A percentile compares a stretch with the other conserved stretches of the same genome.
Conservation (phyloP, 1,284 basidiomycete genomes). For the Tranzscheliella williamsii region DNA sequence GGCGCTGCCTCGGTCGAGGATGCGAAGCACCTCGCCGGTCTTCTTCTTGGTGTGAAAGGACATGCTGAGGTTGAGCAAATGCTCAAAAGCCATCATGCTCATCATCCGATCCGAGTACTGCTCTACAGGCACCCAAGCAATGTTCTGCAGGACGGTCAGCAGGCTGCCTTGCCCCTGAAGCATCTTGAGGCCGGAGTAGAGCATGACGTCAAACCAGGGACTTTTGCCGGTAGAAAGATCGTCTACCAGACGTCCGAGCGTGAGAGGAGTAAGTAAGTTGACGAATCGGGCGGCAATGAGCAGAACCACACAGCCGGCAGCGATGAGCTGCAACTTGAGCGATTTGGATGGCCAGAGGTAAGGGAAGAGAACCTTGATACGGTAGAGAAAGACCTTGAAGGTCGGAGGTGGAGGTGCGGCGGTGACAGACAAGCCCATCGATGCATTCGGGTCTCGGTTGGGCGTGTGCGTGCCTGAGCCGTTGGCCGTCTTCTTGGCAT, state of each 20-base stretch:
- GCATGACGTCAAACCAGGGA: conserved; percentile 47
- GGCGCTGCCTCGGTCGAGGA: conserved; percentile 69
- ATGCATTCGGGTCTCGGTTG: conserved; percentile 41
- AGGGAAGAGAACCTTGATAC: conserved; percentile 70
- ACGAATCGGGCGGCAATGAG: conserved; percentile 75
- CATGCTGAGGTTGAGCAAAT: conserved; percentile 68
- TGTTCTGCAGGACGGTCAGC: conserved; percentile 47
- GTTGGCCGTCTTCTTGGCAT: conserved; percentile 7
- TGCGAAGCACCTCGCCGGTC: conserved; percentile 71
- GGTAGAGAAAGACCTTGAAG: conserved; percentile 44
- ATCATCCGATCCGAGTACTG: conserved; percentile 69
- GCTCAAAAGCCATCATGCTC: conserved; percentile 59
- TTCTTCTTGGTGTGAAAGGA: conserved; percentile 78
- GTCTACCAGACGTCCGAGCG: conserved; percentile 71
- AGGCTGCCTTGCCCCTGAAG: conserved; percentile 62
- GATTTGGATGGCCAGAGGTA: conserved; percentile 80
- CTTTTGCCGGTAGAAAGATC: conserved; percentile 50
- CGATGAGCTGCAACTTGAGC: conserved; percentile 70
- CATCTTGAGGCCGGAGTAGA: conserved; percentile 61
- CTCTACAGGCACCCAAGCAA: conserved; percentile 75
- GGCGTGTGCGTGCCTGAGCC: conserved; percentile 19
- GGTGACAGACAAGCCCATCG: conserved; percentile 52
- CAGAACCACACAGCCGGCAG: conserved; percentile 71
- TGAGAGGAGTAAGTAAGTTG: conserved; percentile 73
- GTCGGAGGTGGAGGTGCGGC: conserved; percentile 50